These are phyloP conservation scores for Monosporascus sp. DNA, from an alignment of 2,329 filamentous ascomycete genomes.

Conservation along the genomic window DNA sequence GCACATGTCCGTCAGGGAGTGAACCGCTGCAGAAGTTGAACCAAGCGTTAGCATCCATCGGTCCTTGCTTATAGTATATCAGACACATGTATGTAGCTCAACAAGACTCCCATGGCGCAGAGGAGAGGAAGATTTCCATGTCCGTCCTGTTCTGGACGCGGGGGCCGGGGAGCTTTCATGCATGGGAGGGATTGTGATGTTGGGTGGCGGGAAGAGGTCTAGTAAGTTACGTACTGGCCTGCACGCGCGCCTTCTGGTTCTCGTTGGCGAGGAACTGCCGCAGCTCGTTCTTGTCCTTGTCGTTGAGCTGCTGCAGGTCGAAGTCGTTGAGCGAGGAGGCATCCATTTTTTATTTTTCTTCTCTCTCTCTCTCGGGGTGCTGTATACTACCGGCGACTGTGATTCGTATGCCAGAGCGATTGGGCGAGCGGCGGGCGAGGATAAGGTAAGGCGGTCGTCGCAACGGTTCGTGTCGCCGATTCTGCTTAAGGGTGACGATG, in stretches of 20 bases:
- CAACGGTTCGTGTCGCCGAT: too few relatives aligned
- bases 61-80: too few relatives aligned
- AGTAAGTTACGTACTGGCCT: slow-evolving; percentile 47
- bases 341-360: slow-evolving; percentile 22
- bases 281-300: slow-evolving; percentile 80
- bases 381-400: not conserved
- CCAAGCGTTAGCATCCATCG: not conserved
- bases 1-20: slow-evolving; percentile 67
- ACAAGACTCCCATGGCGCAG: too few relatives aligned
- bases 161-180: not conserved
- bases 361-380: not conserved
- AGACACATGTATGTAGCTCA: too few relatives aligned
- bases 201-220: slow-evolving; percentile 10
- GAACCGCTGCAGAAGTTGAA: slow-evolving; percentile 38
- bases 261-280: slow-evolving; percentile 82
- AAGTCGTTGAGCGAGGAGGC: slow-evolving; percentile 41
- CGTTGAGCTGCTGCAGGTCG: slow-evolving; percentile 71
- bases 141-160: too few relatives aligned
- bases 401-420: too few relatives aligned
- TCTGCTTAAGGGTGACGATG: too few relatives aligned
- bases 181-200: not conserved
- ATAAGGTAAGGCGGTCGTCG: too few relatives aligned
- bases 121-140: too few relatives aligned
- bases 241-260: slow-evolving; percentile 71
- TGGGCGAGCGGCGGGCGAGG: too few relatives aligned